Evolutionary conservation across 805 yeast species (phyloP).

Genomic region (Monosporozyma servazzii): DNA sequence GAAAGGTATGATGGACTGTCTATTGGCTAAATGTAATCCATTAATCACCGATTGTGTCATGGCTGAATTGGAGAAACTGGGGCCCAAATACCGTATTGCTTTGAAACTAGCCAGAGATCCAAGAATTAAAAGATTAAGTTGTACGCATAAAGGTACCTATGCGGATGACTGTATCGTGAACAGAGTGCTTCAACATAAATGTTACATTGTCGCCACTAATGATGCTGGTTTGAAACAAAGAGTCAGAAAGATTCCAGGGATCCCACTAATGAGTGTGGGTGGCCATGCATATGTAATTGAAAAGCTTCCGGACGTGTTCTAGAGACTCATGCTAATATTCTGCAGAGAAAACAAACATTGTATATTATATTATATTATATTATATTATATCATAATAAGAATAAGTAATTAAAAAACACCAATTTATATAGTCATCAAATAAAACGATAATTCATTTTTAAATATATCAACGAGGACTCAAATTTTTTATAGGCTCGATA

Average conservation of each 20-base stretch:
- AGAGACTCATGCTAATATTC: constrained; percentile 2
- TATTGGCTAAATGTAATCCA: constrained; percentile 92
- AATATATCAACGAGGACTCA: too few species aligned
- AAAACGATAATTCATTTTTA: background rate
- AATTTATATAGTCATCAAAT: background rate
- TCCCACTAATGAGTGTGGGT: constrained; percentile 95
- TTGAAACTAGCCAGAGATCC: constrained; percentile 89
- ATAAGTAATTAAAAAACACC: too few species aligned
- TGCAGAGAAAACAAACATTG: background rate
- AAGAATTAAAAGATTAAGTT: constrained; percentile 73
- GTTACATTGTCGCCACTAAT: constrained; percentile 94
- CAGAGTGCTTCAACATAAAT: constrained; percentile 90
- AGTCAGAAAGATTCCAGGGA: constrained; percentile 92
- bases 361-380: background rate
- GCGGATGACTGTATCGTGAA: constrained; percentile 96
- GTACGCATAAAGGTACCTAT: constrained; percentile 92
- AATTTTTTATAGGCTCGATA: too few species aligned
- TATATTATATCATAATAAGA: too few species aligned
- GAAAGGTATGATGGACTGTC: constrained; percentile 94
- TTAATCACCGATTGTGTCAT: constrained; percentile 94
- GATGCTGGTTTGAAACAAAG: constrained; percentile 95
- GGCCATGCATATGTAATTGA: constrained; percentile 87
- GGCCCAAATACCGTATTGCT: constrained; percentile 91
- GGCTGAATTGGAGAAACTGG: constrained; percentile 95
- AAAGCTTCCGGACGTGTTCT: constrained; percentile 89